Evolutionary conservation across 2,329 filamentous ascomycete species (phyloP), one percentile per base, ranked within the genome.

Genomic region (Colletotrichum spinosum): DNA sequence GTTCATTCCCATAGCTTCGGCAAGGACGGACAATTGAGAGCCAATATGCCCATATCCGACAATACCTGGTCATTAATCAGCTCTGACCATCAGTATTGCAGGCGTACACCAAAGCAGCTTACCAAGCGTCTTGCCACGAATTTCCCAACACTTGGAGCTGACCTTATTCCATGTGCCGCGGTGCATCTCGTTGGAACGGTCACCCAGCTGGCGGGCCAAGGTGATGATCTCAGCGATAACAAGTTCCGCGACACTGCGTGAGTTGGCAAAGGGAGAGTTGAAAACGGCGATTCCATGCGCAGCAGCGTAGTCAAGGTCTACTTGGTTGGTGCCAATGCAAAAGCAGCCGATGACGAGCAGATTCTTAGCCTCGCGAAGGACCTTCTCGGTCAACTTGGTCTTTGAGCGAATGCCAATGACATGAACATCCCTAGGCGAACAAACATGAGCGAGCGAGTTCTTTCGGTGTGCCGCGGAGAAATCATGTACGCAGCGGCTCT

Each of bases 241-340:
- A 61, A 98, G 85, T 83, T 99, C 96, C 61, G 96, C 96, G 55
- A 99, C 96, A 76, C 93, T 97, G 77, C 96, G 91, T 8, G 95
- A 98, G 82, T 99, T 99, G 81, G 92, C 94, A 81, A 99, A 99
- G 2, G 96, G 96, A 50, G 96, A 98, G 82, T 99, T 99, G 88
- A 99, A 99, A 69, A 99, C 96, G 41, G 94, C 94, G 76, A 98
- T 97, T 70, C 96, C 94, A 75, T 92, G 88, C 71, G 86, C 85
- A 52, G 93, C 93, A 37, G 94, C 93, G 75, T 89, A 95, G 67
- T 93, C 87, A 66, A 97, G 88, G 76, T 97, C 91, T 70, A 97
- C 94, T 78, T 97, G 94, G 82, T 97, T 98, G 62, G 96, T 99
- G 70, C 96, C 96, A 73, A 99, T 99, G 79, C 96, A 99, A 86